Evolutionary conservation across 148 eudicot genomes (phyloP), one percentile per base, ranked within the genome.

Genomic region (Camellia granthamiana): DNA sequence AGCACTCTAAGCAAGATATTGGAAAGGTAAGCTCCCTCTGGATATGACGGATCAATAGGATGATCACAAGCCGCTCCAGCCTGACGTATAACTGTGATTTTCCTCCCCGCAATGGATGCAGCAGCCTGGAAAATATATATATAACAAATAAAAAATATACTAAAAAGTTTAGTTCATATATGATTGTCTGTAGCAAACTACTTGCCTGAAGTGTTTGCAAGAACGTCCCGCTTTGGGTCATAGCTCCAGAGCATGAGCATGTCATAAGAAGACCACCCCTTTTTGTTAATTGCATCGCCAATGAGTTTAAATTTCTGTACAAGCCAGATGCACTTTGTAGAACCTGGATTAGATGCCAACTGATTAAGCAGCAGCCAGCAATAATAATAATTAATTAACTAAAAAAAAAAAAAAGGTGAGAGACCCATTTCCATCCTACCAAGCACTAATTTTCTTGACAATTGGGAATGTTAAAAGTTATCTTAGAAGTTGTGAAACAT

Each of bases 181-280:
- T 30, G 38, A 30, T 30, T 23, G 30, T 1, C 38, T 70, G 14
- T 47, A 9, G 51, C 21, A 18, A 30, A 63, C 7, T 69, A 76
- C 94, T 90, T 83, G 78, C 98, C 98, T 92, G 93, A 71, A 95
- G 89, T 56, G 89, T 72, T 59, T 82, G 82, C 74, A 91, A 83
- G 87, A 92, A 93, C 66, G 23, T 85, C 74, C 98, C 98, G 82
- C 98, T 95, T 80, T 93, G 97, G 65, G 98, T 91, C 96, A 95
- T 90, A 78, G 98, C 98, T 75, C 96, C 97, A 30, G 98, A 95
- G 86, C 98, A 95, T n/a, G 98, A 95, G 89, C 98, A 95, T 30
- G 98, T 95, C 98, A 95, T 93, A 72, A 93, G 80, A 67, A 95
- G 82, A 55, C 98, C 98, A 61, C 97, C 97, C 72, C 79, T 86